Evolutionary conservation across 2,329 filamentous ascomycete genomes (phyloP), one percentile per base, ranked within the genome.

Genomic region (Xylariaceae sp.): DNA sequence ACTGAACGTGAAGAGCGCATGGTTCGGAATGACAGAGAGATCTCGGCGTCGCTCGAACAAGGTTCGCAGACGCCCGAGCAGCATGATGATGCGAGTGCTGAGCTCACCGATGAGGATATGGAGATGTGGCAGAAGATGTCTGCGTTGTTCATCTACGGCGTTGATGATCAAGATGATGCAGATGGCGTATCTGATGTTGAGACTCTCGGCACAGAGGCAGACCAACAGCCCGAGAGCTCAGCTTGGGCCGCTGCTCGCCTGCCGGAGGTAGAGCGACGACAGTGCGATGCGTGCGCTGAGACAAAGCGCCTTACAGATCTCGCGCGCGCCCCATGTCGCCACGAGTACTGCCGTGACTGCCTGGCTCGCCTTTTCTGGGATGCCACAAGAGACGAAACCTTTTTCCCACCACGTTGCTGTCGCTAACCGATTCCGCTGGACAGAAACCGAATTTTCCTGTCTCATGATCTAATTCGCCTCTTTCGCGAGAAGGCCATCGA

Each of bases 351-450:
- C 49, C 53, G 54, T 0, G 47, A 46, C 1, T 82, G 79, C 50
- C 48, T 81, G 0, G 50, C 51, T 2, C 41, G 45, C 0, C 64
- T 79, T 0, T 74, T 81, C 52, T n/a, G 44, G 1, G 40, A 53
- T 0, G 63, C 72, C 0, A 62, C 74, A 17, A 58, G 43, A 0
- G 72, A 79, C 45, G 73, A 81, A 41, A 62, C 67, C 0, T 51
- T 76, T 0, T 82, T 78, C 42, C 78, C 78, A 0, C 76, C 78
- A 0, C 64, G 66, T 1, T 82, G 78, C 57, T 80, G 77, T 49
- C 44, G 51, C 0, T 47, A 67, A 19, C 43, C 54, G 0, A 72
- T 81, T 4, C 54, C 66, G 0, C 39, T 73, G 1, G 56, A 60
- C 1, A 36, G 44, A 0, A 63, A 63, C 26, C 55, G 54, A 0